Conservation (phyloP, 768 basidiomycete species). For the Termitomyces sp. region DNA sequence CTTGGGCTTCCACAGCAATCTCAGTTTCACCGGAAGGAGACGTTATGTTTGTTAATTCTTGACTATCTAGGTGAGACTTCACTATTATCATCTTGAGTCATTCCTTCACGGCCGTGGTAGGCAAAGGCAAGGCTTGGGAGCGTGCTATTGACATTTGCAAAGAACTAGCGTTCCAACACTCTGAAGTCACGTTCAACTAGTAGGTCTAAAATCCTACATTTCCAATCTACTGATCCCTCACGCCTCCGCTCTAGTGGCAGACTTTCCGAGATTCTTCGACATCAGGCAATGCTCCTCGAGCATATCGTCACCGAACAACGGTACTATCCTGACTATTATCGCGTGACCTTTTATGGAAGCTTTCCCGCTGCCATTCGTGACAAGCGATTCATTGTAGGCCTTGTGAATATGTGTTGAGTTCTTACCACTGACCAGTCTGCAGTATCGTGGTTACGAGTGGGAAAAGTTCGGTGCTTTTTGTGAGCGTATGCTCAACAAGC, state of each 20-base stretch:
- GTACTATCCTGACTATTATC: constrained; percentile 91
- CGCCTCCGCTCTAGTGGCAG: constrained; percentile 51
- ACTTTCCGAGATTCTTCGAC: constrained; percentile 80
- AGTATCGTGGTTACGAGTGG: constrained; percentile 96
- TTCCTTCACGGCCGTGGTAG: constrained; percentile 33
- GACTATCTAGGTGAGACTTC: constrained; percentile 74
- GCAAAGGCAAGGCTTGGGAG: constrained; percentile 98
- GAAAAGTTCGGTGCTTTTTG: constrained; percentile 90
- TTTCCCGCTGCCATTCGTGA: constrained; percentile 83
- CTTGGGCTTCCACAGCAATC: constrained; percentile 89
- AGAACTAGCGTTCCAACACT: constrained; percentile 86
- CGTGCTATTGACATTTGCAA: constrained; percentile 91
- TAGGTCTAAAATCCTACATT: constrained; percentile 34
- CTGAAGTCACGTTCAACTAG: constrained; percentile 90
- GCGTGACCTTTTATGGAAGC: constrained; percentile 90
- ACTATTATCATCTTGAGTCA: constrained; percentile 3
- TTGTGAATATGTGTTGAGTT: constrained; percentile 19
- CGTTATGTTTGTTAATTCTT: constrained; percentile 86
- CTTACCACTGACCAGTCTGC: constrained; percentile 9
- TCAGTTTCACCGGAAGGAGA: constrained; percentile 93
- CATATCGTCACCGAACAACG: constrained; percentile 82
- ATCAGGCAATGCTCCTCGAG: constrained; percentile 85
- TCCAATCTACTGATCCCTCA: background rate
- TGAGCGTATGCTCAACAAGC: constrained; percentile 89
- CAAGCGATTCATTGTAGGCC: constrained; percentile 86